phyloP scores from a whole-genome alignment of 352 stramenopile species.

The Thalassiosira hispida region DNA sequence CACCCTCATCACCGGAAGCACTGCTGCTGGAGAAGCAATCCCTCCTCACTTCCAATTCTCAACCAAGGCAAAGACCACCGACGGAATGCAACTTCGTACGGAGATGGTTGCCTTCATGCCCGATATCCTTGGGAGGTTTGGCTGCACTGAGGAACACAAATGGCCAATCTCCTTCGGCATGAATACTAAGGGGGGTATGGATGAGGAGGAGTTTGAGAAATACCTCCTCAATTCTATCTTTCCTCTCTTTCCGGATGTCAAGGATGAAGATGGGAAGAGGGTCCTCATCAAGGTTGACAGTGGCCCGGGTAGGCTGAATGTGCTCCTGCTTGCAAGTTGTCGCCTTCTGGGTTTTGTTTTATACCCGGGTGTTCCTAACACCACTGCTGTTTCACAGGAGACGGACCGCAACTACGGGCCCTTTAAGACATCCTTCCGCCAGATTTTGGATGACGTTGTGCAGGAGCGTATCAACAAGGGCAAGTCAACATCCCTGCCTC shows the following conservation, averaged over 20 bases:
- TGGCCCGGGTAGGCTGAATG: slow-evolving; percentile 22
- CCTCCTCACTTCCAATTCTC: slow-evolving; percentile 35
- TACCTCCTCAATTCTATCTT: slow-evolving; percentile 17
- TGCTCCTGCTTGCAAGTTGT: slow-evolving; percentile 1
- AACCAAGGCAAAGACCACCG: slow-evolving; percentile 15
- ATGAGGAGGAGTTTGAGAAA: slow-evolving; percentile 32
- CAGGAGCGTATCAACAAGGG: neutral
- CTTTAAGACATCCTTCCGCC: slow-evolving; percentile 21
- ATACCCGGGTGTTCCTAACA: slow-evolving; percentile 48
- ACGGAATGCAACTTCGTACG: neutral
- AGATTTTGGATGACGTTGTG: slow-evolving; percentile 2
- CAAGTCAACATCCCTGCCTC: neutral
- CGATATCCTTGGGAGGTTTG: slow-evolving; percentile 21
- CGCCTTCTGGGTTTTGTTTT: slow-evolving; percentile 27
- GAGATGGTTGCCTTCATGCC: neutral
- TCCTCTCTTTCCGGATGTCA: slow-evolving; percentile 19
- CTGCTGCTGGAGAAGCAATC: slow-evolving; percentile 22
- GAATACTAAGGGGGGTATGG: slow-evolving; percentile 49
- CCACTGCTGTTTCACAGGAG: slow-evolving; percentile 39
- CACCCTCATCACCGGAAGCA: slow-evolving; percentile 34
- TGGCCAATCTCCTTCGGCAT: slow-evolving; percentile 13
- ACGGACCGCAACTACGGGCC: slow-evolving; percentile 29
- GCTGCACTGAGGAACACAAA: neutral
- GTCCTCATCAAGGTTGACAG: slow-evolving; percentile 36
- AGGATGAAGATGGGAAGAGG: slow-evolving; percentile 11